phyloP scores from a whole-genome alignment of 805 yeast species.

The Starmerella apis region DNA sequence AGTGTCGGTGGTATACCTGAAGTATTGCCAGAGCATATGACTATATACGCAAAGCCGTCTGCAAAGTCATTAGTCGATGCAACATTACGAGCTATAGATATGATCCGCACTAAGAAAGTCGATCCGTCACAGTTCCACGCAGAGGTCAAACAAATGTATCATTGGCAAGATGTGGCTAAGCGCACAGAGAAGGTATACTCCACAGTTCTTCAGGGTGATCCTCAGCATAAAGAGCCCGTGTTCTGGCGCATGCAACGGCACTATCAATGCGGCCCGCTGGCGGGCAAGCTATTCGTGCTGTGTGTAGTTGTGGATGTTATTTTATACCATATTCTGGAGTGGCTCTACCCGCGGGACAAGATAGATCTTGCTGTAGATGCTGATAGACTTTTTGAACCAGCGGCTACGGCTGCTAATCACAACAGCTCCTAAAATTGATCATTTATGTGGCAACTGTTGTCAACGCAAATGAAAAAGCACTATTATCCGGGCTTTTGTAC shows the following conservation, averaged over 20 bases:
- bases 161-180: slow-evolving; percentile 80
- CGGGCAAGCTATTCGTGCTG: slow-evolving; percentile 71
- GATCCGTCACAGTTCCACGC: slow-evolving; percentile 71
- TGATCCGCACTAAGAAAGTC: slow-evolving; percentile 46
- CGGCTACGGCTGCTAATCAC: not conserved
- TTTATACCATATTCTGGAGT: slow-evolving; percentile 52
- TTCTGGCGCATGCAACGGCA: slow-evolving; percentile 51
- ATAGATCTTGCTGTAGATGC: slow-evolving; percentile 43
- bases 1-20: slow-evolving; percentile 97
- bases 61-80: slow-evolving; percentile 71
- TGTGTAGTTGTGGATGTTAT: slow-evolving; percentile 74
- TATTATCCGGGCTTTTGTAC: too few relatives aligned
- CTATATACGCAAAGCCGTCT: slow-evolving; percentile 79
- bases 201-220: slow-evolving; percentile 9
- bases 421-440: not conserved
- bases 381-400: not conserved
- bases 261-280: slow-evolving; percentile 59
- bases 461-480: too few relatives aligned
- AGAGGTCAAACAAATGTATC: slow-evolving; percentile 71
- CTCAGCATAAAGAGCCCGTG: slow-evolving; percentile 41
- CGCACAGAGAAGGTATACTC: slow-evolving; percentile 78
- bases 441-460: too few relatives aligned
- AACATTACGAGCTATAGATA: slow-evolving; percentile 56
- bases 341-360: slow-evolving; percentile 51
- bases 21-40: slow-evolving; percentile 87